Percentiles rank a stretch among this genome's conserved stretches.
These are phyloP conservation scores for Ceratocystiopsis sp. DNA, from an alignment of 2,329 filamentous ascomycete species.

Conservation along the genomic window DNA sequence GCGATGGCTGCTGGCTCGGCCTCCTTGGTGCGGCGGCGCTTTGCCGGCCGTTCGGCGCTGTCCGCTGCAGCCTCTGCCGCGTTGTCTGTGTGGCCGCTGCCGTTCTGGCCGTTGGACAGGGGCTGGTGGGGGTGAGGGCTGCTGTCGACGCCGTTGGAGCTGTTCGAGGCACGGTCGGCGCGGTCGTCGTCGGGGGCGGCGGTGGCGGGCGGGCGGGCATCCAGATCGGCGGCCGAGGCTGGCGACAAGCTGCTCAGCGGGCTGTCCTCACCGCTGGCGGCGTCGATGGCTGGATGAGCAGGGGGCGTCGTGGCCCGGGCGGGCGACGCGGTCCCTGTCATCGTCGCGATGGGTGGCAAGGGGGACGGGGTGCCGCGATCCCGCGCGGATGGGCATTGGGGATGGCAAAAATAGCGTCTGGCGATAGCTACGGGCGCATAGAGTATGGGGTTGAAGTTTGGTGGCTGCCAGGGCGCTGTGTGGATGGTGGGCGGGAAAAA, in stretches of 20 bases:
- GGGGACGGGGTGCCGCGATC: conserved; percentile 31
- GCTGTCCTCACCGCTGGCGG: conserved; percentile 2
- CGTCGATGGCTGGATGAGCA: conserved; percentile 13
- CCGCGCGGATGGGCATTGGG: conserved; percentile 42
- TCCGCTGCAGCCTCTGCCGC: conserved; percentile 14
- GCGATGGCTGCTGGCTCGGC: conserved; percentile 17
- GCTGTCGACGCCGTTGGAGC: background rate
- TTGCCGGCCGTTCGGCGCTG: conserved; percentile 33
- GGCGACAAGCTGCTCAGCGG: conserved; percentile 1
- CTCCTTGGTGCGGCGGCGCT: conserved; percentile 43
- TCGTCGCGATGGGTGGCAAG: conserved; percentile 28
- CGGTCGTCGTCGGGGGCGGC: background rate
- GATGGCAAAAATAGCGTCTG: conserved; percentile 37
- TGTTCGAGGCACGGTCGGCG: background rate
- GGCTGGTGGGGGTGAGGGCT: background rate
- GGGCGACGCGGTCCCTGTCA: conserved; percentile 44
- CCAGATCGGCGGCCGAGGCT: background rate
- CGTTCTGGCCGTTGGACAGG: conserved; percentile 12
- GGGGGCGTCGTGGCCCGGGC: conserved; percentile 22
- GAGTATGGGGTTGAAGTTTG: conserved; percentile 31
- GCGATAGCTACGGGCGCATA: conserved; percentile 27
- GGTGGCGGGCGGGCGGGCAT: background rate
- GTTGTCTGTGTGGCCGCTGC: conserved; percentile 1
- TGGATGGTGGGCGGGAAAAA: conserved; percentile 27
- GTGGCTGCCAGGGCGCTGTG: conserved; percentile 35